phyloP scores from a whole-genome alignment of 371 early-diverging fungal species.

The Mucor circinelloides region DNA sequence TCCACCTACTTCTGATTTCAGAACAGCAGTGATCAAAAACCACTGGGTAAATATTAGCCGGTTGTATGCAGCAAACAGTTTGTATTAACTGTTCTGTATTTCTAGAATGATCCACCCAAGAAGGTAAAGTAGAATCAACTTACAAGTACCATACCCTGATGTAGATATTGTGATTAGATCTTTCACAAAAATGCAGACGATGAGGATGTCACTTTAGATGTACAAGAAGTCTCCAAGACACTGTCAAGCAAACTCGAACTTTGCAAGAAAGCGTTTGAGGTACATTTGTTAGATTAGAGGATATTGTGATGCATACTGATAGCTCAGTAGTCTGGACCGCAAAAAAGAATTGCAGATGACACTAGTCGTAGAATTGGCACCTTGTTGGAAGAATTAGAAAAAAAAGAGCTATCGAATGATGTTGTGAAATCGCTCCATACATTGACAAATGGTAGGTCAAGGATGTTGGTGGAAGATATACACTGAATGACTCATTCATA shows the following conservation, averaged over 20 bases:
- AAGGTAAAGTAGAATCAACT: slow-evolving; percentile 30
- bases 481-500: background rate
- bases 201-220: slow-evolving; percentile 8
- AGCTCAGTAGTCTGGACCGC: slow-evolving; percentile 40
- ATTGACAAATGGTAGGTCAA: slow-evolving; percentile 43
- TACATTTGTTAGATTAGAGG: background rate
- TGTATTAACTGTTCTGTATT: background rate
- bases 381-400: slow-evolving; percentile 58
- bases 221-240: slow-evolving; percentile 3
- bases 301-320: background rate
- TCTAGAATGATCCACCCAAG: slow-evolving; percentile 54
- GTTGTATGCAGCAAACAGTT: background rate
- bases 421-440: slow-evolving; percentile 43
- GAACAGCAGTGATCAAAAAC: slow-evolving; percentile 46
- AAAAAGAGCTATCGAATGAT: slow-evolving; percentile 47
- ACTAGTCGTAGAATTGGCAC: slow-evolving; percentile 55
- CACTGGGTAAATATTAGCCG: slow-evolving; percentile 39
- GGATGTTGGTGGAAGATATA: background rate
- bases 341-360: slow-evolving; percentile 63
- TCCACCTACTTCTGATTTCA: slow-evolving; percentile 34
- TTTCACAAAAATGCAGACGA: slow-evolving; percentile 10
- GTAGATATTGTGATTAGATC: slow-evolving; percentile 1
- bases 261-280: slow-evolving; percentile 15
- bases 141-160: slow-evolving; percentile 2
- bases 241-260: slow-evolving; percentile 11